A percentile compares a stretch with the other conserved stretches of the same genome.
phyloP scores from a whole-genome alignment of 768 basidiomycete species.

The Pisolithus marmoratus region DNA sequence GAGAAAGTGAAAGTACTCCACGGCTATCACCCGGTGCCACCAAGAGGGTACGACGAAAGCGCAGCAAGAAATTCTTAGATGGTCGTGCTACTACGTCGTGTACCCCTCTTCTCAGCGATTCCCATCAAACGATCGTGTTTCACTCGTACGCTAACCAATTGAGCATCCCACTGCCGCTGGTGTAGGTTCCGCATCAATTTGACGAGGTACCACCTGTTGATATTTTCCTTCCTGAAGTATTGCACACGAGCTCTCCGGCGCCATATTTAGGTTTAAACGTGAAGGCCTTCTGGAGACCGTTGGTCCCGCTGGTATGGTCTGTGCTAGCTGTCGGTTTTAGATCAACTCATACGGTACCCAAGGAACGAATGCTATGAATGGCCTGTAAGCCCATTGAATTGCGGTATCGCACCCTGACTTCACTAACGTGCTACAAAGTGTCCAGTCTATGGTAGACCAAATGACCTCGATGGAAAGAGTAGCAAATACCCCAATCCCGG shows the following conservation, averaged over 20 bases:
- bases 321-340: background rate
- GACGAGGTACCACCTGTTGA: background rate
- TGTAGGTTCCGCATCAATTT: constrained; percentile 39
- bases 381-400: constrained; percentile 38
- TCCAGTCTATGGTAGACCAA: constrained; percentile 81
- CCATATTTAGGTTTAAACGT: constrained; percentile 68
- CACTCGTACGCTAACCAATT: constrained; percentile 50
- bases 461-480: constrained; percentile 87
- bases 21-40: constrained; percentile 42
- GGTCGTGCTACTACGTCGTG: constrained; percentile 26
- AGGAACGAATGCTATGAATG: constrained; percentile 77
- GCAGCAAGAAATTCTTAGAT: constrained; percentile 53
- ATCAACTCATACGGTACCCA: background rate
- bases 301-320: constrained; percentile 70
- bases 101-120: constrained; percentile 60
- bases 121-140: constrained; percentile 55
- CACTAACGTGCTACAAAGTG: constrained; percentile 32
- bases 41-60: constrained; percentile 64
- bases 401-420: background rate
- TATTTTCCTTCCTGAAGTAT: constrained; percentile 41
- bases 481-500: constrained; percentile 80
- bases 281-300: constrained; percentile 84
- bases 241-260: constrained; percentile 70
- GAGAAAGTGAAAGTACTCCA: constrained; percentile 18
- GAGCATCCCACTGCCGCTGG: constrained; percentile 76